Base-by-base conservation (phyloP, 2,329 filamentous ascomycete species). In the Nemania sp. region DNA sequence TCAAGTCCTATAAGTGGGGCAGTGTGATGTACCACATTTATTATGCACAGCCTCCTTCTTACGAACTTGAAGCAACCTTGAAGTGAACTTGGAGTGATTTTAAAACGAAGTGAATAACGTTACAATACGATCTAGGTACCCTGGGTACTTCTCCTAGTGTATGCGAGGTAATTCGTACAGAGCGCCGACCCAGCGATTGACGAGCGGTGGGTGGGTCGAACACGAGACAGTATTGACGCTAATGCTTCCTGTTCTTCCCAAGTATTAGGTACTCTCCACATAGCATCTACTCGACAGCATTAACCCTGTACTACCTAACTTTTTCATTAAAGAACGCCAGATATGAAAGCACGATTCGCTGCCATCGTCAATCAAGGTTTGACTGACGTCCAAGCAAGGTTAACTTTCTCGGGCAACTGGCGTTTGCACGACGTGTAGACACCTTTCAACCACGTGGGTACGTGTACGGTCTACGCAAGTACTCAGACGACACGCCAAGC, bases 181-280 rank as follows among this genome's bases (percentile, higher is more conserved):
- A n/a, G n/a, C n/a, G n/a, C 35, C 35, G 25, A 42, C 2, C 11
- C 20, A 49, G n/a, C 7, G 7, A 55, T 18, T 20, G 6, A n/a
- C 6, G 10, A n/a, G 35, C 13, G 11, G 3, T 29, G 25, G 21
- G 54, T 42, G 46, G 25, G 29, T 18, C 54, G 47, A 45, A 57
- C 54, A 57, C 54, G 54, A 57, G 54, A 57, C 50, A 37, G 37
- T 51, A 46, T 45, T 56, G 54, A 56, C 52, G 32, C 34, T n/a
- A 47, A 35, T 12, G 4, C 42, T 3, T 45, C 42, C 3, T 29
- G 25, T 29, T 29, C 3, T 7, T 29, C 3, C 25, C 25, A 29
- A 29, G 25, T 29, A 39, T 4, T 39, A 39, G 35, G 35, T 39
- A 39, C 35, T 39, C 4, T 39, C 3, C 12, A 11, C 15, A 39